Conservation (phyloP, 148 eudicot species). For the Polygonum aviculare region DNA sequence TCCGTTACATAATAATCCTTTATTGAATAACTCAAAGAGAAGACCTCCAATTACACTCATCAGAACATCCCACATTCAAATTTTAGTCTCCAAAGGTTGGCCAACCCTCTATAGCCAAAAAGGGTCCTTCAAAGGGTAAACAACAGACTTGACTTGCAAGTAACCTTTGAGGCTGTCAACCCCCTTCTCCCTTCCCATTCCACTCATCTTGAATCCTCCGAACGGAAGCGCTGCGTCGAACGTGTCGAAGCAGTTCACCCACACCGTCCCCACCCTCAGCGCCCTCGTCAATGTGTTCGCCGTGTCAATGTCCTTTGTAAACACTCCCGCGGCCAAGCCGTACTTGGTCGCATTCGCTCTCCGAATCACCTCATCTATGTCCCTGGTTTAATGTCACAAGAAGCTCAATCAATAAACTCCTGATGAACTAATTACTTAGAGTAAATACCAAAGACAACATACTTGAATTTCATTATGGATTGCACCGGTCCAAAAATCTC, state of each 20-base stretch:
- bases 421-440: background rate
- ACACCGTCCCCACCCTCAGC: slow-evolving; percentile 49
- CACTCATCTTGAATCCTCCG: slow-evolving; percentile 70
- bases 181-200: slow-evolving; percentile 56
- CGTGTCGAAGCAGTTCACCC: slow-evolving; percentile 51
- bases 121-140: slow-evolving; percentile 48
- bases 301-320: slow-evolving; percentile 49
- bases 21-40: too few relatives aligned
- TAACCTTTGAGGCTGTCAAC: slow-evolving; percentile 41
- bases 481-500: slow-evolving; percentile 94
- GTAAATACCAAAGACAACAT: slow-evolving; percentile 10
- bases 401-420: background rate
- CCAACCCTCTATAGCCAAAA: slow-evolving; percentile 35
- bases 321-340: slow-evolving; percentile 61
- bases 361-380: slow-evolving; percentile 34
- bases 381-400: slow-evolving; percentile 19
- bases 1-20: too few relatives aligned
- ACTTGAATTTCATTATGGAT: slow-evolving; percentile 70
- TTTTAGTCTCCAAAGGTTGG: too few relatives aligned
- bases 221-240: slow-evolving; percentile 57
- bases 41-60: too few relatives aligned
- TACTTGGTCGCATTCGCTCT: slow-evolving; percentile 37
- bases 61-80: too few relatives aligned
- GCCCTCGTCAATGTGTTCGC: slow-evolving; percentile 46
- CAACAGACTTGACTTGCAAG: slow-evolving; percentile 58